Conservation (phyloP, 208 protist genomes). For the Crithidia mellificae region DNA sequence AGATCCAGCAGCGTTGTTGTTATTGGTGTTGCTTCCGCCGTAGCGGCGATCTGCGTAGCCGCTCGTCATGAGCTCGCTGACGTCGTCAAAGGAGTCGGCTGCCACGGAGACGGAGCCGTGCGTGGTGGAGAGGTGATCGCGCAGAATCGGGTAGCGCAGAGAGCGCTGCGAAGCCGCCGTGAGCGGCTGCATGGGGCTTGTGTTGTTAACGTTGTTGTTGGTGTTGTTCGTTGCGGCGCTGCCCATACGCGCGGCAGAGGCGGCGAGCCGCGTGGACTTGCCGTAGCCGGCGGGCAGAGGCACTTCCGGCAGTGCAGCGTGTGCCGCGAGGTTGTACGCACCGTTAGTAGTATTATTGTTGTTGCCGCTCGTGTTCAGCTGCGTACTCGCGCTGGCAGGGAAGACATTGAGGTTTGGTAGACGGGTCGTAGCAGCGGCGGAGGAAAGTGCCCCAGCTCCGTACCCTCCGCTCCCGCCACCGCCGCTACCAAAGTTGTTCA, state of each 20-base stretch:
- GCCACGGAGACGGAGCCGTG: constrained; percentile 7
- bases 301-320: constrained; percentile 6
- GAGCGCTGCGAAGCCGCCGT: not conserved
- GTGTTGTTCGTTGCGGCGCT: not conserved
- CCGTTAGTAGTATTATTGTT: not conserved
- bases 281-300: constrained; percentile 52
- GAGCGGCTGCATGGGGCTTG: not conserved
- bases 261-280: constrained; percentile 44
- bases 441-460: not conserved
- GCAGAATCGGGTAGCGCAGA: constrained; percentile 10
- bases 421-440: not conserved
- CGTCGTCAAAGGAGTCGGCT: not conserved
- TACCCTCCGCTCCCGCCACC: not conserved
- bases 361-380: not conserved
- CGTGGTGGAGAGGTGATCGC: constrained; percentile 15
- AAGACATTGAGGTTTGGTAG: constrained; percentile 9
- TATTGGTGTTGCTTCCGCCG: not conserved
- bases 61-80: constrained; percentile 7
- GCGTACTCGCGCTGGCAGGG: not conserved
- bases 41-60: not conserved
- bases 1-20: not conserved
- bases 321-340: no score
- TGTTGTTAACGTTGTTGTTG: no score
- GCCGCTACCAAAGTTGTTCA: not conserved
- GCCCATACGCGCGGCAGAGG: not conserved